A percentile compares a stretch with the other conserved stretches of the same genome.
Evolutionary conservation across 164 flowering plant species (phyloP).

Genomic region (Chimonanthus salicifolius): DNA sequence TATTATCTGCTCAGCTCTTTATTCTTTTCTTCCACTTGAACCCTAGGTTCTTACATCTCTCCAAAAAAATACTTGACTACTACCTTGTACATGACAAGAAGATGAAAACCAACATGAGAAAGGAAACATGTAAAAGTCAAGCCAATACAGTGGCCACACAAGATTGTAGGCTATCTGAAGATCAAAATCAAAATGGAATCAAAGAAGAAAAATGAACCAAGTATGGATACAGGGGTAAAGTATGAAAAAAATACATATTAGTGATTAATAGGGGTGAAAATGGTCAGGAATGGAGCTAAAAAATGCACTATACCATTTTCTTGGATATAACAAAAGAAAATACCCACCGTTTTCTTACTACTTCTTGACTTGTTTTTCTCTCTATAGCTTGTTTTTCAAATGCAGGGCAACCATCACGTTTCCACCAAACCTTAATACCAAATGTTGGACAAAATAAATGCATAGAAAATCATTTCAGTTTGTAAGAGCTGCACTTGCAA

Average conservation of each 20-base stretch:
- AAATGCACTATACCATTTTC: neutral
- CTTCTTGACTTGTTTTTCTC: slow-evolving; percentile 62
- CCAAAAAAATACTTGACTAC: neutral
- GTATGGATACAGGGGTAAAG: neutral
- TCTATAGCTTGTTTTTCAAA: slow-evolving; percentile 78
- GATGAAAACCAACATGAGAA: neutral
- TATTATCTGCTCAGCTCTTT: too few species aligned
- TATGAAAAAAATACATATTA: neutral
- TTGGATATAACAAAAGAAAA: neutral
- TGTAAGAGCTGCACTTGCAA: neutral
- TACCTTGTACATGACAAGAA: too few species aligned
- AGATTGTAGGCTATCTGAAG: neutral
- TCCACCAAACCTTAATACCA: slow-evolving; percentile 85
- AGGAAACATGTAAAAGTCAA: neutral
- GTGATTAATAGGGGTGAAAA: neutral
- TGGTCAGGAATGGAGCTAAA: neutral
- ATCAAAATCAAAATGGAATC: neutral
- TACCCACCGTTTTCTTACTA: slow-evolving; percentile 65
- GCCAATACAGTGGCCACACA: neutral
- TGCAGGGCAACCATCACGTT: slow-evolving; percentile 95
- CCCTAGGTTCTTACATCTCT: too few species aligned
- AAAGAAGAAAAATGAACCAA: neutral
- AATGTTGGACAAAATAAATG: neutral
- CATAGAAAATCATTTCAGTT: neutral
- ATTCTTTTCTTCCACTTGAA: too few species aligned